Conservation (phyloP, 148 eudicot genomes). For the Chenopodium suecicum region DNA sequence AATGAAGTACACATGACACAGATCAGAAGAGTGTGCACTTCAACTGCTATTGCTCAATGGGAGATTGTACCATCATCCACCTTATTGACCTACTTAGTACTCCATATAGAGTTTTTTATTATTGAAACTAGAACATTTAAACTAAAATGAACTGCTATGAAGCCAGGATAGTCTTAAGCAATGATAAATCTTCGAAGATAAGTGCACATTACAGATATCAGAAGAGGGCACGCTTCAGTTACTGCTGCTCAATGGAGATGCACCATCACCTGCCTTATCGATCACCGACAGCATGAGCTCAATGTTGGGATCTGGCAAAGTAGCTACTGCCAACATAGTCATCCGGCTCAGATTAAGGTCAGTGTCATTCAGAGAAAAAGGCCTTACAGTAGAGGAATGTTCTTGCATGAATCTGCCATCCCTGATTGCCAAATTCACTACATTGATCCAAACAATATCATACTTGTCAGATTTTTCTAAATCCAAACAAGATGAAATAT, state of each 20-base stretch:
- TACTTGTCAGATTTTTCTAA: neutral
- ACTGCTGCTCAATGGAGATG: neutral
- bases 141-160: neutral
- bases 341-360: slow-evolving; percentile 1
- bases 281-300: slow-evolving; percentile 6
- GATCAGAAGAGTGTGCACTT: too few species aligned
- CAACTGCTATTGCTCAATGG: too few species aligned
- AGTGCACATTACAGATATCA: neutral
- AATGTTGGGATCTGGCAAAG: slow-evolving; percentile 12
- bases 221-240: neutral
- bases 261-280: neutral
- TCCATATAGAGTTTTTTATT: neutral
- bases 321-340: slow-evolving; percentile 25
- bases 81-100: neutral
- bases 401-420: slow-evolving; percentile 35
- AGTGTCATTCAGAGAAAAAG: slow-evolving; percentile 3
- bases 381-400: neutral
- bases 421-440: slow-evolving; percentile 44
- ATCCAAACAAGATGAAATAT: neutral
- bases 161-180: neutral
- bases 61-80: too few species aligned
- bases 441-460: neutral
- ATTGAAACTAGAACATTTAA: neutral
- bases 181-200: neutral
- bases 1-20: neutral